A percentile compares a stretch with the other conserved stretches of the same genome.
phyloP scores from a whole-genome alignment of 2,329 filamentous ascomycete genomes.

The Blastomyces silverae region DNA sequence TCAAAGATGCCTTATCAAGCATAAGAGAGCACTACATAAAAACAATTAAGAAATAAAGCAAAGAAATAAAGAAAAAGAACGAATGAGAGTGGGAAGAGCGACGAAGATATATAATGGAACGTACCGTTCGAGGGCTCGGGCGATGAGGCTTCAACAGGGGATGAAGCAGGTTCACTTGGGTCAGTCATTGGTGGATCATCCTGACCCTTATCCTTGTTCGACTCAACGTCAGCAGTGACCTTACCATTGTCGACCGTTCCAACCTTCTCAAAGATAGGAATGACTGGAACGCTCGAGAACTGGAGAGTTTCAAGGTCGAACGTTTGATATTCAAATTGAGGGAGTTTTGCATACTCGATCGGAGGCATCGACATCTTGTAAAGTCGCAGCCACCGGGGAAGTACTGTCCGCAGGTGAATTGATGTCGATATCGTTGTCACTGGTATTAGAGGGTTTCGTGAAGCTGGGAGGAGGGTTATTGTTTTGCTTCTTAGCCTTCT shows the following conservation, averaged over 20 bases:
- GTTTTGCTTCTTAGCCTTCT: slow-evolving; percentile 35
- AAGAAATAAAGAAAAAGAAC: not conserved
- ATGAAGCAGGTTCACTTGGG: slow-evolving; percentile 13
- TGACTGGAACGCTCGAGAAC: slow-evolving; percentile 36
- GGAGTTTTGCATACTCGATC: slow-evolving; percentile 41
- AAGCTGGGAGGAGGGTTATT: slow-evolving; percentile 29
- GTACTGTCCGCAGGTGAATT: slow-evolving; percentile 27
- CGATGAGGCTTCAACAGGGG: slow-evolving; percentile 6
- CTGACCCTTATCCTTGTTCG: slow-evolving; percentile 28
- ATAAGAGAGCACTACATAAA: not conserved
- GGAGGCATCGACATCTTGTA: slow-evolving; percentile 33
- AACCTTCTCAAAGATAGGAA: slow-evolving; percentile 28
- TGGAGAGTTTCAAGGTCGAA: slow-evolving; percentile 36
- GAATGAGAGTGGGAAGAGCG: not conserved
- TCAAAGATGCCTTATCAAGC: not conserved
- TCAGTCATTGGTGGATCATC: slow-evolving; percentile 21
- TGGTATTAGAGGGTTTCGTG: slow-evolving; percentile 19
- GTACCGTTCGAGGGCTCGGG: slow-evolving; percentile 15
- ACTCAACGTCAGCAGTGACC: slow-evolving; percentile 32
- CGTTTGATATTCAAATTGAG: slow-evolving; percentile 39
- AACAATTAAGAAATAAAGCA: not conserved
- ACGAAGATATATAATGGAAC: not conserved
- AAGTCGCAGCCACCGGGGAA: slow-evolving; percentile 29
- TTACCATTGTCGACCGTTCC: slow-evolving; percentile 36
- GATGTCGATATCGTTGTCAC: slow-evolving; percentile 26